A percentile compares a stretch with the other conserved stretches of the same genome.
Conservation (phyloP, 1,284 basidiomycete genomes). For the Moesziomyces sp. region DNA sequence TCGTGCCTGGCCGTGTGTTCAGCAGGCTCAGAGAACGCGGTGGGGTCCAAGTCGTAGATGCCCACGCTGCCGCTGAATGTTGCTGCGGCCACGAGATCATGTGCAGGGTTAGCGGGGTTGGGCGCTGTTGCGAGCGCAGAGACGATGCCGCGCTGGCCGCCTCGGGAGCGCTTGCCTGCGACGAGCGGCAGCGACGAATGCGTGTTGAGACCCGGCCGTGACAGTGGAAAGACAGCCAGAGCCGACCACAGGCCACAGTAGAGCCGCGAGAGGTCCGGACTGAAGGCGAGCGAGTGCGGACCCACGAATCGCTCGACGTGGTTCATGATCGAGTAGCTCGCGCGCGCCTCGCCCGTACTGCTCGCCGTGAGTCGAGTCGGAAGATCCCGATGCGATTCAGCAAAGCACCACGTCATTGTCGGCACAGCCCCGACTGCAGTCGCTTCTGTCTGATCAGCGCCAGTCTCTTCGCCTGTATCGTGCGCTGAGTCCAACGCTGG, state of each 20-base stretch:
- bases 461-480: not conserved
- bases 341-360: slow-evolving; percentile 23
- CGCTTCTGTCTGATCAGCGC: not conserved
- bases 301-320: slow-evolving; percentile 57
- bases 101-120: slow-evolving; percentile 13
- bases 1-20: slow-evolving; percentile 16
- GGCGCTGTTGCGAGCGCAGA: slow-evolving; percentile 36
- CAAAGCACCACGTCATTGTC: slow-evolving; percentile 50
- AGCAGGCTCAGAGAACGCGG: slow-evolving; percentile 14
- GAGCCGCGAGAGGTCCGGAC: slow-evolving; percentile 48
- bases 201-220: slow-evolving; percentile 51
- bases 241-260: slow-evolving; percentile 45
- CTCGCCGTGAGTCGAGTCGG: slow-evolving; percentile 50
- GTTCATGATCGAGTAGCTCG: slow-evolving; percentile 58
- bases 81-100: slow-evolving; percentile 55
- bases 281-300: slow-evolving; percentile 52
- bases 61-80: slow-evolving; percentile 54
- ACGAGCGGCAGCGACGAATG: slow-evolving; percentile 34
- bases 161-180: slow-evolving; percentile 8
- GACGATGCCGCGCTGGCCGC: slow-evolving; percentile 49
- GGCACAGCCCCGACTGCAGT: not conserved
- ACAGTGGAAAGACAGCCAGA: slow-evolving; percentile 44
- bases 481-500: slow-evolving; percentile 16
- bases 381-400: slow-evolving; percentile 45
- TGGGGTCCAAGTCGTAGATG: slow-evolving; percentile 38